phyloP scores from a whole-genome alignment of 805 yeast species.

The Sungouiozyma ichnusensis region DNA sequence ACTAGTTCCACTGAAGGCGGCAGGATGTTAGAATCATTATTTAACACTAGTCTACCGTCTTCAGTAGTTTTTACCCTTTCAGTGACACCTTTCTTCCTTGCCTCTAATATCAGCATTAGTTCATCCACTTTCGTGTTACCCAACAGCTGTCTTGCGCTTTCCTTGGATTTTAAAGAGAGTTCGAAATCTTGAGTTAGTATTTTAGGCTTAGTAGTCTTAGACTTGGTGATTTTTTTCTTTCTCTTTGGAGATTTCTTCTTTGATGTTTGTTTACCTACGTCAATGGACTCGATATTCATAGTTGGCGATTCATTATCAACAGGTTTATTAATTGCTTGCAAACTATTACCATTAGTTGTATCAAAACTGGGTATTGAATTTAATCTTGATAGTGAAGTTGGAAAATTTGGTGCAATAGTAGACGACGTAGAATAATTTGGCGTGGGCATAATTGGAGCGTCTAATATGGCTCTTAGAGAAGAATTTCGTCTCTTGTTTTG shows the following conservation, averaged over 20 bases:
- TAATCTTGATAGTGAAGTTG: slow-evolving; percentile 7
- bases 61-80: slow-evolving; percentile 52
- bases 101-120: slow-evolving; percentile 82
- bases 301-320: no score
- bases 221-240: background rate
- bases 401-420: slow-evolving; percentile 1
- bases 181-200: background rate
- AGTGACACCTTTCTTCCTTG: slow-evolving; percentile 65
- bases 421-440: background rate
- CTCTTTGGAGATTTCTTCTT: background rate
- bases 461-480: slow-evolving; percentile 13
- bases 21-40: slow-evolving; percentile 37
- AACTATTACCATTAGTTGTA: no score
- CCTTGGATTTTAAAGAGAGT: slow-evolving; percentile 15
- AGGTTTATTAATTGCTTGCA: no score
- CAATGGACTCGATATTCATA: no score
- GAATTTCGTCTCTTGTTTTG: slow-evolving; percentile 24
- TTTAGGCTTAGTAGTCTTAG: background rate
- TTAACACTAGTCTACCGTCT: slow-evolving; percentile 58
- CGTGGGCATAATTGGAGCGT: slow-evolving; percentile 1
- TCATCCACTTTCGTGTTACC: slow-evolving; percentile 91
- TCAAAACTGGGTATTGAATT: slow-evolving; percentile 3
- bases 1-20: slow-evolving; percentile 58
- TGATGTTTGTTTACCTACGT: background rate
- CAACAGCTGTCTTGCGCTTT: slow-evolving; percentile 57